Evolutionary conservation across 805 yeast species (phyloP).

Genomic region (Candida saitoana): DNA sequence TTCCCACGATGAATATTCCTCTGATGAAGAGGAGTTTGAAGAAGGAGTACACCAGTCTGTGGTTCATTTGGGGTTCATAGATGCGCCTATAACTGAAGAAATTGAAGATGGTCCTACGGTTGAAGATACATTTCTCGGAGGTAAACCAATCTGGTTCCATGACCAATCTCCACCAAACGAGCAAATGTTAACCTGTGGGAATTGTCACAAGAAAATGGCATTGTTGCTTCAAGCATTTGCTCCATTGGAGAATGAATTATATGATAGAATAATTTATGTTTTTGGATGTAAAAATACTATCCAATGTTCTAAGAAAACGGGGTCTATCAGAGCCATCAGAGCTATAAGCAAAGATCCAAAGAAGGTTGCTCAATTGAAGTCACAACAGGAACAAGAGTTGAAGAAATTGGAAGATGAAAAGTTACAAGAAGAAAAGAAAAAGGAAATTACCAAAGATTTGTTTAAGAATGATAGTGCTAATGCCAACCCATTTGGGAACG

Average conservation of each 20-base stretch:
- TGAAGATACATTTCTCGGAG: conserved; percentile 82
- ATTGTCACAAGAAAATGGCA: conserved; percentile 60
- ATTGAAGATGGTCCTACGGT: conserved; percentile 35
- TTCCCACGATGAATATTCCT: conserved; percentile 47
- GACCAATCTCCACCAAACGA: conserved; percentile 53
- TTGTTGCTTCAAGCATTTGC: conserved; percentile 77
- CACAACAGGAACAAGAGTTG: conserved; percentile 26
- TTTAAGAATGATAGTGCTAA: conserved; percentile 18
- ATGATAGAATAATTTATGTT: conserved; percentile 78
- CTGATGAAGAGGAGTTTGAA: conserved; percentile 41
- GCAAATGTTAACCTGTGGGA: conserved; percentile 55
- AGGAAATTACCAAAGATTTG: conserved; percentile 41
- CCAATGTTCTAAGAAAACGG: conserved; percentile 63
- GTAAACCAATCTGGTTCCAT: conserved; percentile 63
- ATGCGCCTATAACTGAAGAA: conserved; percentile 45
- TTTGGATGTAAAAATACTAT: conserved; percentile 61
- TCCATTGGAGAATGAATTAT: conserved; percentile 64
- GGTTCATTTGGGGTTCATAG: conserved; percentile 62
- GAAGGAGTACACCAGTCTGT: conserved; percentile 24
- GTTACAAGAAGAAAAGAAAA: conserved; percentile 40
- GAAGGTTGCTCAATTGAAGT: conserved; percentile 37
- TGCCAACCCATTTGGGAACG: conserved; percentile 39
- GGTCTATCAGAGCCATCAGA: conserved; percentile 71
- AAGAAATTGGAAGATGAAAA: conserved; percentile 36
- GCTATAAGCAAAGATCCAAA: conserved; percentile 64